These are phyloP conservation scores for Agaricus blazei DNA, from an alignment of 768 basidiomycete genomes.

Conservation along the genomic window DNA sequence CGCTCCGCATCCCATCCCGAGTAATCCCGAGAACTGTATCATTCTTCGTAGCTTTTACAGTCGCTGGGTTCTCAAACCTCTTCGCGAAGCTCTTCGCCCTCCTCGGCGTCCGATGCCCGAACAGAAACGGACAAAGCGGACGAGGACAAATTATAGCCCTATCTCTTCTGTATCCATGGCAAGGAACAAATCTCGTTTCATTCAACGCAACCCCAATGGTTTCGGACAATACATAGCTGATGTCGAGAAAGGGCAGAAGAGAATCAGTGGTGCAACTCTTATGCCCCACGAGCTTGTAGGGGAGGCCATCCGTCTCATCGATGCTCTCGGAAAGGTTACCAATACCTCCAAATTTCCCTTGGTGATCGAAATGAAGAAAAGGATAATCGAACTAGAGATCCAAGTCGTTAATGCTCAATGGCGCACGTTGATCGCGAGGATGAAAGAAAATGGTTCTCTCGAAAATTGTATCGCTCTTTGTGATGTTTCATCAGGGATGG, in stretches of 20 bases:
- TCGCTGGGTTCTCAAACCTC: slow-evolving; percentile 52
- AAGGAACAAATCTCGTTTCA: slow-evolving; percentile 49
- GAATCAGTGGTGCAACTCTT: slow-evolving; percentile 63
- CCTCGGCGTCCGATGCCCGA: slow-evolving; percentile 63
- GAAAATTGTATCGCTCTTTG: slow-evolving; percentile 64
- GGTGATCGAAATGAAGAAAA: slow-evolving; percentile 21
- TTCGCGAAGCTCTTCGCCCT: slow-evolving; percentile 38
- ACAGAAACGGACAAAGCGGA: slow-evolving; percentile 37
- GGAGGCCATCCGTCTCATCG: slow-evolving; percentile 22
- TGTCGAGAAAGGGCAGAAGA: slow-evolving; percentile 49
- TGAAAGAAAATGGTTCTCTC: slow-evolving; percentile 49
- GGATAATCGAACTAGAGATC: slow-evolving; percentile 26
- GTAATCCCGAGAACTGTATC: slow-evolving; percentile 25
- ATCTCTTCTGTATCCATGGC: slow-evolving; percentile 62
- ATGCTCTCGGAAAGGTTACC: background rate
- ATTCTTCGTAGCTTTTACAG: slow-evolving; percentile 54
- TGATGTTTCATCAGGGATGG: slow-evolving; percentile 80
- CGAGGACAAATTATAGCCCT: slow-evolving; percentile 49
- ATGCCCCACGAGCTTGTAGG: slow-evolving; percentile 57
- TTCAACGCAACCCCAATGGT: slow-evolving; percentile 50
- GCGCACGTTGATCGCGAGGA: slow-evolving; percentile 48
- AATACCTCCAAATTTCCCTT: slow-evolving; percentile 15
- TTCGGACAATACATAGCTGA: slow-evolving; percentile 53
- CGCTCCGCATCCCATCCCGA: slow-evolving; percentile 7
- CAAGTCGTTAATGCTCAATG: slow-evolving; percentile 63